Base-by-base conservation (phyloP, 2,329 filamentous ascomycete species). In the Knufia fluminis region DNA sequence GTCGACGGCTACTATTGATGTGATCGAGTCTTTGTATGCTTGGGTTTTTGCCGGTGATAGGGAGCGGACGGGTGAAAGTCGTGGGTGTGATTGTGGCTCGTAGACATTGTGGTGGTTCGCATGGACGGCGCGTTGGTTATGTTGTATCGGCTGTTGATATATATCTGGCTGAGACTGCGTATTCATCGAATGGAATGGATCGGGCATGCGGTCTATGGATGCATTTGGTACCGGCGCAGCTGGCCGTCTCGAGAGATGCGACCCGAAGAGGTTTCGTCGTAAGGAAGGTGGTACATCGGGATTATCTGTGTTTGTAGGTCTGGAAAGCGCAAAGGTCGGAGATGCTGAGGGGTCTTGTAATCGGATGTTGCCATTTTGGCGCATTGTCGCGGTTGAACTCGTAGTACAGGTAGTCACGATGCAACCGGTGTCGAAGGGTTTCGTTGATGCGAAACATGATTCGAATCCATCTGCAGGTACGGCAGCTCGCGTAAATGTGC, bases 221-320 rank as follows among this genome's bases (percentile, higher is more conserved):
- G 45, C 45, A 28, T 40, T 31, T n/a, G 45, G 22, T n/a, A 48
- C 7, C 4, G 63, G 55, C 4, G 65, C 61, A 19, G 64, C 64
- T n/a, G 68, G 64, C 7, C 68, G 68, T 46, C 67, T 63, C 54
- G 65, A 68, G 36, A 71, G 64, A 49, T 69, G 68, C 46, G 66
- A 64, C 16, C 69, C 66, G 57, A 72, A 71, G 22, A 72, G 62
- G 49, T 69, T 71, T 38, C 68, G 66, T 47, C 70, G 67, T 41
- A 71, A 64, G 17, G 66, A 67, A 14, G 46, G 28, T 33, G 38
- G 31, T n/a, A 49, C 24, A 22, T 41, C 26, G 3, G 38, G 36
- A 35, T 43, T 31, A 35, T 23, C 17, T 33, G 36, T 31, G 31
- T 23, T 36, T 20, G 24, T 19, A 26, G 45, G 22, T 40, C 35